Percentiles rank a stretch among this genome's conserved stretches.
phyloP scores from a whole-genome alignment of 176 grass and related monocot species.

The Tillandsia fasciculata region DNA sequence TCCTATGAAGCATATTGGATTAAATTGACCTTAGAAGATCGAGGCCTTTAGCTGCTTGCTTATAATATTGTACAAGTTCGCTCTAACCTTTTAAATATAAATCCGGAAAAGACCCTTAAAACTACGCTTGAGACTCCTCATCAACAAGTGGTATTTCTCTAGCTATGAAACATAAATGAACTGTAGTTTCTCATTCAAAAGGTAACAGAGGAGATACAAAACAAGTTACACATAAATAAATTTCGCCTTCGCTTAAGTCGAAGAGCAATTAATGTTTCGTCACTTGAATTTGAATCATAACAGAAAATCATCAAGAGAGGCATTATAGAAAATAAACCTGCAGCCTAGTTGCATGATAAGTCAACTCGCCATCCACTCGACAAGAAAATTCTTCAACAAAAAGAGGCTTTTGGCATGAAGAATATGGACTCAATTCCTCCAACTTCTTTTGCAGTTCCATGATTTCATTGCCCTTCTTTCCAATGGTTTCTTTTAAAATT shows the following conservation, averaged over 20 bases:
- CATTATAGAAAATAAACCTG: conserved; percentile 14
- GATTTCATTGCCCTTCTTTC: conserved; percentile 22
- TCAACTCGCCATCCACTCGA: conserved; percentile 8
- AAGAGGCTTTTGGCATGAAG: conserved; percentile 26
- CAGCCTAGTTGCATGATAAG: conserved; percentile 10
- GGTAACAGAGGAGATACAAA: neutral
- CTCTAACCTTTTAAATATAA: conserved; percentile 22
- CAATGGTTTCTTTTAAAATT: conserved; percentile 28
- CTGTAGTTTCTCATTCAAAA: neutral
- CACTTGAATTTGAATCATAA: conserved; percentile 18
- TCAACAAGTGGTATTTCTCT: neutral
- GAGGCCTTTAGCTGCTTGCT: conserved; percentile 8
- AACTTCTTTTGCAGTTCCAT: conserved; percentile 37
- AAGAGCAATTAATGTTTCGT: neutral
- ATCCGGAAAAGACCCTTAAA: conserved; percentile 12
- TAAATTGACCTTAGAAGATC: neutral
- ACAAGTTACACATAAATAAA: neutral
- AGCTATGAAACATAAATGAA: conserved; percentile 6
- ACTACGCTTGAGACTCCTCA: conserved; percentile 12
- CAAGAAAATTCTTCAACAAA: conserved; percentile 8
- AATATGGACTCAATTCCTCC: conserved; percentile 20
- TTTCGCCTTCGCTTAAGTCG: neutral
- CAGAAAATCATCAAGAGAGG: conserved; percentile 10
- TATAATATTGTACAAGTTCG: conserved; percentile 8
- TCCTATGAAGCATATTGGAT: neutral